Evolutionary conservation across 441 rosid species (phyloP), one percentile per base, ranked within the genome.

Genomic region (Jatropha multifida): DNA sequence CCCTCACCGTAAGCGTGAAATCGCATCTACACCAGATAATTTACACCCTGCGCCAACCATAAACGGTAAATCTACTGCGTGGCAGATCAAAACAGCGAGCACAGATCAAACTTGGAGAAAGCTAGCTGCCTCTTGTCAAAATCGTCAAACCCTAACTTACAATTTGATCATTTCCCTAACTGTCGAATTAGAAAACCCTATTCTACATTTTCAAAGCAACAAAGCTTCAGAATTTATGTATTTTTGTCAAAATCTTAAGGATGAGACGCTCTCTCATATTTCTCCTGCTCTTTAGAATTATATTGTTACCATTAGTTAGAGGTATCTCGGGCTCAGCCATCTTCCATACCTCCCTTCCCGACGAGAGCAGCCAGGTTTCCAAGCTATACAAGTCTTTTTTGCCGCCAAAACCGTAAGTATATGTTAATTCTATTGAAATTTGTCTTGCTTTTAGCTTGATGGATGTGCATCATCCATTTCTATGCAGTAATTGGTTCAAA

Each of bases 241-340:
- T 32, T 64, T 41, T 27, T 3, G 4, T 59, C 75, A 59, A 61
- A 62, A 73, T 69, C 63, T 63, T 69, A 15, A 32, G 49, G 76
- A 91, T 90, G 94, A 89, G 82, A 75, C 87, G 87, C 76, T 85
- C 82, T 23, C 71, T 79, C 4, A 9, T 88, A 42, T 76, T 86
- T 58, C 76, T 82, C 74, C 70, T 85, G 70, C 68, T 84, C 8
- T 41, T 86, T 5, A 38, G 79, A 27, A 26, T 78, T 15, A 81
- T 90, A 7, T 62, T 88, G n/a, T 82, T 79, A 65, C 83, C 88
- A 60, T 77, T 86, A 17, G 62, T 76, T 0, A 79, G 80, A 46
- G 78, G 80, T 27, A 14, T 78, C 17, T 82, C 84, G 3, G 81
- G 80, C 81, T 79, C 88, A 37, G 82, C 74, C 68, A 78, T 86